Conservation (phyloP, 768 basidiomycete species). For the Lactifluus piperatus region DNA sequence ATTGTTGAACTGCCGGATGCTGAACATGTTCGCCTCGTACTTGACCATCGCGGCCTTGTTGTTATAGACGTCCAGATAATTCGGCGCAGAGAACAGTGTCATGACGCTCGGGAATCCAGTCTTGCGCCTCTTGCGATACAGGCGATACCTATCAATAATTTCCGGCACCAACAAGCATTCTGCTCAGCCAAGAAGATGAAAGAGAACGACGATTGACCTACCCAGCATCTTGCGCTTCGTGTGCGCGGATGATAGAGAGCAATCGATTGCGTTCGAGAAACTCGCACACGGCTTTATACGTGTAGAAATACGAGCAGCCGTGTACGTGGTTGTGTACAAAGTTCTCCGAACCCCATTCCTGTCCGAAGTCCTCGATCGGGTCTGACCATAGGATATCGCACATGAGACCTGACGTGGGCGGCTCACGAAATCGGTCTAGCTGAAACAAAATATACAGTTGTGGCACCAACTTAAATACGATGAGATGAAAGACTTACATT, state of each 20-base stretch:
- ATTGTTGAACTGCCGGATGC: constrained; percentile 96
- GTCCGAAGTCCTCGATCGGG: constrained; percentile 94
- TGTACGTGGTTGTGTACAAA: constrained; percentile 96
- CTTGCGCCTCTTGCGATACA: constrained; percentile 98
- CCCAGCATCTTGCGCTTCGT: constrained; percentile 99
- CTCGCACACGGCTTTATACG: constrained; percentile 91
- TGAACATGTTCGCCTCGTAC: constrained; percentile 98
- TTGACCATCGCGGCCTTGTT: constrained; percentile 99
- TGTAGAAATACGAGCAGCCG: constrained; percentile 94
- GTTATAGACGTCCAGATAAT: constrained; percentile 98
- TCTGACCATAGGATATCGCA: constrained; percentile 99
- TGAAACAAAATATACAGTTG: constrained; percentile 29
- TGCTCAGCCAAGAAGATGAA: too few relatives aligned
- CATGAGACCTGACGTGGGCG: constrained; percentile 95
- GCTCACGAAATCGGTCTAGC: constrained; percentile 98
- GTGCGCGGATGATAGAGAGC: constrained; percentile 92
- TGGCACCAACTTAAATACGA: not conserved
- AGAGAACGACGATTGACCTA: constrained; percentile 36
- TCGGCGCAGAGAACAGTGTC: constrained; percentile 99
- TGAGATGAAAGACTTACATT: constrained; percentile 40
- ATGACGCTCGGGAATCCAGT: constrained; percentile 99
- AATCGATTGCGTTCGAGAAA: constrained; percentile 97
- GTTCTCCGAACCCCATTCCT: constrained; percentile 82
- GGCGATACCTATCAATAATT: constrained; percentile 60
- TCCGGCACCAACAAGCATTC: too few relatives aligned